A percentile compares a stretch with the other conserved stretches of the same genome.
These are phyloP conservation scores for Hypholoma fasciculare DNA, from an alignment of 768 basidiomycete genomes.

Conservation along the genomic window DNA sequence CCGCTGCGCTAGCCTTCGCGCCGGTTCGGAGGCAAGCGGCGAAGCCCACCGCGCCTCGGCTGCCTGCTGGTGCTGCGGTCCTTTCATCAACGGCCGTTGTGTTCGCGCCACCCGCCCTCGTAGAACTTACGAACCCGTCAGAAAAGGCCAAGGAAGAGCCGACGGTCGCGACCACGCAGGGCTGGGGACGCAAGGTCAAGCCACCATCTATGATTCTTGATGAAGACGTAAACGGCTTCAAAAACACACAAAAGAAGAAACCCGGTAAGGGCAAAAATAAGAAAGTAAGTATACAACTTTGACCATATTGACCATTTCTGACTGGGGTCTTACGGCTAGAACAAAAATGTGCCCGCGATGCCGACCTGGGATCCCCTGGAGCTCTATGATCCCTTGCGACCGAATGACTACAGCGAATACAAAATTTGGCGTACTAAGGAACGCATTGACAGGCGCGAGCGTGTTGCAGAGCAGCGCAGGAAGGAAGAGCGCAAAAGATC, in stretches of 20 bases:
- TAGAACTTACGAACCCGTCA: slow-evolving; percentile 34
- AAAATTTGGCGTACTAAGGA: slow-evolving; percentile 79
- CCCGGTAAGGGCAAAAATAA: slow-evolving; percentile 59
- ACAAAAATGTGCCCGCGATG: slow-evolving; percentile 55
- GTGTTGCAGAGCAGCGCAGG: slow-evolving; percentile 59
- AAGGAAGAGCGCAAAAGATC: slow-evolving; percentile 58
- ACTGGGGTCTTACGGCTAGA: slow-evolving; percentile 36
- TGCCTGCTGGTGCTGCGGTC: slow-evolving; percentile 66
- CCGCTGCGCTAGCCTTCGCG: slow-evolving; percentile 86
- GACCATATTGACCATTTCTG: background rate
- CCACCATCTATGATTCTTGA: slow-evolving; percentile 90
- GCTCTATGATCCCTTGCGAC: slow-evolving; percentile 77
- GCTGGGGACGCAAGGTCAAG: slow-evolving; percentile 89
- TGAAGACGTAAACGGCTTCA: slow-evolving; percentile 87
- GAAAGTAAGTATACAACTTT: slow-evolving; percentile 45
- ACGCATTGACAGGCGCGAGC: slow-evolving; percentile 70
- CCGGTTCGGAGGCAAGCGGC: slow-evolving; percentile 66
- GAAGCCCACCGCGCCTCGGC: slow-evolving; percentile 50
- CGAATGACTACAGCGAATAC: slow-evolving; percentile 89
- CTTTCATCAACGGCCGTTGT: slow-evolving; percentile 64
- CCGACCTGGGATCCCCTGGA: slow-evolving; percentile 78
- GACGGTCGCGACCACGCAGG: slow-evolving; percentile 43
- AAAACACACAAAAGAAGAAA: slow-evolving; percentile 54
- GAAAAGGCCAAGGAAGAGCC: slow-evolving; percentile 16
- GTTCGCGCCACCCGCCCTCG: slow-evolving; percentile 66